Percentiles rank a stretch among this genome's conserved stretches.
These are phyloP conservation scores for Vitis riparia DNA, from an alignment of 164 flowering plant species.

Conservation along the genomic window DNA sequence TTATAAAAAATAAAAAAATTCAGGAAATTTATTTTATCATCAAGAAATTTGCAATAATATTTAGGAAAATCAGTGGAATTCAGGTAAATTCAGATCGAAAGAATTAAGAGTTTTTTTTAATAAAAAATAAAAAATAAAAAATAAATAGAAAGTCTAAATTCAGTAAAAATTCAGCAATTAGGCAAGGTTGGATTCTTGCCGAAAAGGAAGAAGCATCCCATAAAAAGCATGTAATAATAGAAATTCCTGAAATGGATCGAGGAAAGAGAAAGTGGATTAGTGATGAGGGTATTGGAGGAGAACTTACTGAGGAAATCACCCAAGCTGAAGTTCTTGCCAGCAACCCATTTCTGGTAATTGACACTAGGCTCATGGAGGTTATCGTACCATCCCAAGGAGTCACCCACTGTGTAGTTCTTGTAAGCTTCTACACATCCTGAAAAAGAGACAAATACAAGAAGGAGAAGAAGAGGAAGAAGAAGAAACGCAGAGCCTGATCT, in stretches of 20 bases:
- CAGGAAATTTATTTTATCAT: no score
- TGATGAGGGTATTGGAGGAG: neutral
- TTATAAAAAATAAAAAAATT: no score
- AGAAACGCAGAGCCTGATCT: neutral
- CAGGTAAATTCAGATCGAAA: no score
- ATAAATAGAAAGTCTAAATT: no score
- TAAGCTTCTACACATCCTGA: conserved; percentile 45
- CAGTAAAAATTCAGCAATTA: no score
- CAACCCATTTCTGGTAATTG: conserved; percentile 82
- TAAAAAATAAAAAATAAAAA: no score
- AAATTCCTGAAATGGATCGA: neutral
- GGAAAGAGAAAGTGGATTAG: neutral
- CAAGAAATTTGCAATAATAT: no score
- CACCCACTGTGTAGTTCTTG: conserved; percentile 93
- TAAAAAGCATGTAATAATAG: neutral
- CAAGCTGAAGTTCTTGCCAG: conserved; percentile 60
- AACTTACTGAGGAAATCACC: conserved; percentile 94
- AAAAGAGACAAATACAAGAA: conserved; percentile 7
- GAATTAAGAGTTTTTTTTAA: no score
- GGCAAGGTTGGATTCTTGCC: no score
- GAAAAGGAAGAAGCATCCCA: neutral
- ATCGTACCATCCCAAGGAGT: conserved; percentile 88
- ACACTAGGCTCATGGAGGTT: conserved; percentile 43
- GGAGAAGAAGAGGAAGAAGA: neutral
- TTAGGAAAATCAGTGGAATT: no score